Conservation (phyloP, 305 asterid genomes). For the Fraxinus floribunda region DNA sequence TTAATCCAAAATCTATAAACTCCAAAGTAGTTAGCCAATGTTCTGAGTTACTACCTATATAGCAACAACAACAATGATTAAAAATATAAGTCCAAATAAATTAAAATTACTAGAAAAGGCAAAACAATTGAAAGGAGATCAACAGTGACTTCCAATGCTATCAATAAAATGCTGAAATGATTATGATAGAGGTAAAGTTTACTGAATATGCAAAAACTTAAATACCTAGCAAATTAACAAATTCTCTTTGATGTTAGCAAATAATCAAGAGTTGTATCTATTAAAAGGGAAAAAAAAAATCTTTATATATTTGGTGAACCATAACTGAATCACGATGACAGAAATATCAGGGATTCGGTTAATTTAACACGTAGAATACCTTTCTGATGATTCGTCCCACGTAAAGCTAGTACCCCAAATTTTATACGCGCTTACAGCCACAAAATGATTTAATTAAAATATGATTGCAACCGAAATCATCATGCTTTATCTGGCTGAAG, state of each 20-base stretch:
- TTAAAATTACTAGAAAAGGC: neutral
- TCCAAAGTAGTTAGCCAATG: neutral
- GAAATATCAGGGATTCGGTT: neutral
- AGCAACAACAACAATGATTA: neutral
- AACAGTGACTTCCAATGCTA: neutral
- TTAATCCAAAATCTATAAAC: neutral
- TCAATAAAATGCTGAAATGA: neutral
- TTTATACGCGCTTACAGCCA: neutral
- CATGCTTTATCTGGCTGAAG: neutral
- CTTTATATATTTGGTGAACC: neutral
- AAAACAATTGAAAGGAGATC: slow-evolving; percentile 1
- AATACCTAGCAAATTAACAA: neutral
- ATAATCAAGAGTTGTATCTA: neutral
- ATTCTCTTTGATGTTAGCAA: neutral
- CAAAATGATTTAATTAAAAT: neutral
- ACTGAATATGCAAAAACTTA: neutral
- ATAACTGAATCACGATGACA: neutral
- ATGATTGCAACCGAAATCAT: neutral
- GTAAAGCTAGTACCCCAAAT: neutral
- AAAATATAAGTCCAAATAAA: neutral
- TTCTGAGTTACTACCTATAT: neutral
- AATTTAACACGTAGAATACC: neutral
- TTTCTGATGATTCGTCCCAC: neutral
- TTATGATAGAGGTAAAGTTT: neutral
- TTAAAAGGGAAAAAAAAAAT: neutral